Conservation (phyloP, 345 rosid species). For the Trapa bicornis region DNA sequence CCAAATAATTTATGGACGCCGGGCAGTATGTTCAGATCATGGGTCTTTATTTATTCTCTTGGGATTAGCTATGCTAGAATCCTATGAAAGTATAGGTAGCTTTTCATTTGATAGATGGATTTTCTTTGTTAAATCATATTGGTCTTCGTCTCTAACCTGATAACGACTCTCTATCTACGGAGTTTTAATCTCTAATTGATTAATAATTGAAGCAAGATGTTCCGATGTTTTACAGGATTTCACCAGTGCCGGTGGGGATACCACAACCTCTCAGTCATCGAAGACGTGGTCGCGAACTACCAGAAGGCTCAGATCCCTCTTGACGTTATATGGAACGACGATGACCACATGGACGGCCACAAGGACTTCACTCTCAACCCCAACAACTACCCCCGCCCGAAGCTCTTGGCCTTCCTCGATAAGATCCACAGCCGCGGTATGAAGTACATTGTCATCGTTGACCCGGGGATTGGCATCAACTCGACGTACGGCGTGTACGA, state of each 20-base stretch:
- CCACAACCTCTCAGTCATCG: slow-evolving; percentile 81
- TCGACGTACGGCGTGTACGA: slow-evolving; percentile 63
- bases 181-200: background rate
- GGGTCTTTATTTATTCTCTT: background rate
- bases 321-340: slow-evolving; percentile 94
- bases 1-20: background rate
- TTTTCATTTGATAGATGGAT: background rate
- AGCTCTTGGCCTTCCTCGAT: slow-evolving; percentile 72
- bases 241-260: slow-evolving; percentile 99
- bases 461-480: slow-evolving; percentile 76
- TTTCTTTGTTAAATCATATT: background rate
- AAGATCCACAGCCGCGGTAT: slow-evolving; percentile 73
- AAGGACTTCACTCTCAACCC: slow-evolving; percentile 90
- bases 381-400: slow-evolving; percentile 48
- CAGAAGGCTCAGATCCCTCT: slow-evolving; percentile 75
- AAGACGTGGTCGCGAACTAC: slow-evolving; percentile 88
- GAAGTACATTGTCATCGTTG: slow-evolving; percentile 80
- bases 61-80: background rate
- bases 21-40: background rate
- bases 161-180: background rate
- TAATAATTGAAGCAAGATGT: background rate
- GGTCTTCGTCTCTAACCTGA: too few species aligned
- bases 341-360: slow-evolving; percentile 91
- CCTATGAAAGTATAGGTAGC: background rate
- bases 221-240: slow-evolving; percentile 42